Evolutionary conservation across 179 eudicot species (phyloP), one percentile per base, ranked within the genome.

Genomic region (Vitellaria paradoxa): DNA sequence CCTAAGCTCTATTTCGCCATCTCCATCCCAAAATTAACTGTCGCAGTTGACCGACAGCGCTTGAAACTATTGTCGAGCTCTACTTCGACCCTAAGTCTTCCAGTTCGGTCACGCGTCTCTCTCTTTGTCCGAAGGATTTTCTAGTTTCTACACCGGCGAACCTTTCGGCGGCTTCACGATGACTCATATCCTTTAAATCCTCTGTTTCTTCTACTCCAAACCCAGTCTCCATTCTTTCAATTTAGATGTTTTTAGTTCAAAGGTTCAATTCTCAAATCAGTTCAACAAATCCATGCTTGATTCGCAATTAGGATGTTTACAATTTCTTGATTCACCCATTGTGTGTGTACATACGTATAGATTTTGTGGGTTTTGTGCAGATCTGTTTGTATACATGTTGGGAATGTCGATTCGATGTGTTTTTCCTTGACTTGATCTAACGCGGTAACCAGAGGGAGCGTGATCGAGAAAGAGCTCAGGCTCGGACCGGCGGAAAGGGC

Each of bases 401-500:
- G 24, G 37, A 0, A 30, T 72, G 24, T 37, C 15, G 30, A 45
- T 60, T 56, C 2, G n/a, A 0, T 3, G 3, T 78, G 47, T 72
- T 76, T 76, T 72, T 79, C 86, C 83, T 88, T 91, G 77, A 85
- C 62, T 72, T 68, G 64, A 30, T 77, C 79, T 68, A 86, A 93
- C 97, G 97, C 15, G 97, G 97, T 72, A 93, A 88, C 75, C 97
- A 93, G 83, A 88, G 97, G 71, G 97, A 93, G 17, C 80, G 80
- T 45, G 97, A 93, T 78, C 88, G 97, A 3, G 97, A 93, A 84
- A 89, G 94, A 82, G 90, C 97, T 78, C 72, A 49, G 68, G 81
- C 90, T 64, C 87, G 96, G 40, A 77, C 4, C 67, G 82, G 83
- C 37, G 87, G 82, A 67, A 92, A 89, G 80, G 87, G 83, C 26